Evolutionary conservation across 345 rosid species (phyloP), one percentile per base, ranked within the genome.

Genomic region (Sisymbrium altissimum): DNA sequence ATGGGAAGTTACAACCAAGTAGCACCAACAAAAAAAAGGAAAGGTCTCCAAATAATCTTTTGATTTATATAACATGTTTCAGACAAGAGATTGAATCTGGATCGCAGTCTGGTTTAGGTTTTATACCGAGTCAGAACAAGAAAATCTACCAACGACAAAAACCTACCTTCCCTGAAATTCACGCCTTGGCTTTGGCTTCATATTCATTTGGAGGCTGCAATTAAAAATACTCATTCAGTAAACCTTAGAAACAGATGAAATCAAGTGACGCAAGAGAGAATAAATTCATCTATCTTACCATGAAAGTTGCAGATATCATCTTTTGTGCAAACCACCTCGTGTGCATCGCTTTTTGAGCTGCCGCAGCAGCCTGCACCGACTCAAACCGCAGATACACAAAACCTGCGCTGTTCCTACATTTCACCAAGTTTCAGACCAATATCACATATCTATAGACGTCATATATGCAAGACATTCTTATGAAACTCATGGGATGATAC

Each of bases 271-370:
- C 32, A 21, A 6, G 27, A 50, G 1, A 73, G 12, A 56, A 30
- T 56, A 52, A n/a, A 67, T 13, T 49, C 12, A 35, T 46, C 29
- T 15, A 23, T 53, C 44, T 76, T 89, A 93, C 98, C 97, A 91
- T 83, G 81, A 74, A 93, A 59, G 79, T 76, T 40, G 98, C 98
- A 27, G 92, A 81, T 72, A 93, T 91, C 76, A 86, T 80, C 81
- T 90, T 72, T 29, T 90, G 86, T 1, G 98, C 98, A 83, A 93
- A 93, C 98, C 98, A 93, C 78, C 98, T 87, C 89, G 71, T 72
- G 76, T 93, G 98, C 98, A 93, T 91, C 4, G 92, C 89, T 32
- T 71, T 88, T 67, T 93, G 98, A 40, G 90, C 98, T 48, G 73
- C 77, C 2, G 78, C 83, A 9, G 97, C 87, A 0, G 81, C 92